phyloP scores from a whole-genome alignment of 2,329 filamentous ascomycete species.

The Colletotrichum salicis region DNA sequence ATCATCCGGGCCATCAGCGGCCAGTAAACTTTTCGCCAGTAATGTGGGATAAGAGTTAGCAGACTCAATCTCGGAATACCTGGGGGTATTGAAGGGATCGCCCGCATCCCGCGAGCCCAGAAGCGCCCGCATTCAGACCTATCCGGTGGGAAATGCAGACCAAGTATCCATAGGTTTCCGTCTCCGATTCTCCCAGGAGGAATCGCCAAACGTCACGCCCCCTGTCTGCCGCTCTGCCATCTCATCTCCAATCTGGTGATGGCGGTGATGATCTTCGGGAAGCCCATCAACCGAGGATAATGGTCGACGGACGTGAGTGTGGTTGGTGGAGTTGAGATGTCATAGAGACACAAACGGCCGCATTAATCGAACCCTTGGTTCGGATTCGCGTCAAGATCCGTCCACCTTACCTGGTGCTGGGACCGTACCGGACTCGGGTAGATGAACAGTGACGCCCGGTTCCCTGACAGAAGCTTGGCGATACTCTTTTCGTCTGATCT shows the following conservation, averaged over 20 bases:
- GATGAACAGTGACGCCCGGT: slow-evolving; percentile 14
- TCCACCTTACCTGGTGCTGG: slow-evolving; percentile 6
- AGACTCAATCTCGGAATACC: background rate
- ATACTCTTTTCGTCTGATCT: slow-evolving; percentile 27
- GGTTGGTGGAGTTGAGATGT: slow-evolving; percentile 23
- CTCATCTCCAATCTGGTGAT: slow-evolving; percentile 12
- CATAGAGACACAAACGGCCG: slow-evolving; percentile 15
- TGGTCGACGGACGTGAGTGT: background rate
- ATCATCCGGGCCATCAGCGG: slow-evolving; percentile 18
- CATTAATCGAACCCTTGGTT: slow-evolving; percentile 10
- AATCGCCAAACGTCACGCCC: slow-evolving; percentile 7
- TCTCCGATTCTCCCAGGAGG: slow-evolving; percentile 1
- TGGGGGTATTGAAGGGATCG: slow-evolving; percentile 17
- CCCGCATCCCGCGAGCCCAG: slow-evolving; percentile 7
- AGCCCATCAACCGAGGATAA: slow-evolving; percentile 22
- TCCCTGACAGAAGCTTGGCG: slow-evolving; percentile 29
- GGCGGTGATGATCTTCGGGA: slow-evolving; percentile 27
- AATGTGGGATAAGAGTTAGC: background rate
- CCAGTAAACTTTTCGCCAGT: slow-evolving; percentile 1
- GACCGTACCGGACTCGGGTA: slow-evolving; percentile 12
- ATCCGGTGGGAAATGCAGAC: slow-evolving; percentile 9
- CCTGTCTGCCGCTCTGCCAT: slow-evolving; percentile 24
- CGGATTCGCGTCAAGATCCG: slow-evolving; percentile 10
- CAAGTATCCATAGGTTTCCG: background rate
- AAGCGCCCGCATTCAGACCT: slow-evolving; percentile 17